Conservation (phyloP, 345 rosid genomes). For the Corymbia maculata region DNA sequence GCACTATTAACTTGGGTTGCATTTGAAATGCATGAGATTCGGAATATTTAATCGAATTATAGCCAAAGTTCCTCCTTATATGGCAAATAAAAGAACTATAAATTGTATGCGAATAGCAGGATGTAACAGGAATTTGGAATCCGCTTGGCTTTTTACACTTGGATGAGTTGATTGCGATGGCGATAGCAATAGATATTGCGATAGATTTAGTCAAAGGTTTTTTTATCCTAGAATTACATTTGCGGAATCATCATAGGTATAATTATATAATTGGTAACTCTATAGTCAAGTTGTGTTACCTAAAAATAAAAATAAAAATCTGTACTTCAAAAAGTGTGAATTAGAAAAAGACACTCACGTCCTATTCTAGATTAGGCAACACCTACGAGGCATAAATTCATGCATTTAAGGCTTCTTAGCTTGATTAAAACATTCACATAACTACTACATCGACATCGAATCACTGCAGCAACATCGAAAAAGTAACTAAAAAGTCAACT, state of each 20-base stretch:
- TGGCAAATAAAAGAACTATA: neutral
- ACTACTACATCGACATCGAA: neutral
- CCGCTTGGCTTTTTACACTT: neutral
- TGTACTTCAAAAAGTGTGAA: neutral
- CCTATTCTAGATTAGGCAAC: neutral
- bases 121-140: neutral
- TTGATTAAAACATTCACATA: neutral
- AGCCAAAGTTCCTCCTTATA: neutral
- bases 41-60: neutral
- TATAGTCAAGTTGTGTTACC: neutral
- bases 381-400: neutral
- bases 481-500: neutral
- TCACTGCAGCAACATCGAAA: neutral
- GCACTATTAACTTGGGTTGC: neutral
- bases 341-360: neutral
- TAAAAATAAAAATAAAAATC: neutral
- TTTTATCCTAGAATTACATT: neutral
- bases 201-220: neutral
- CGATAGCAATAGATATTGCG: neutral
- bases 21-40: neutral
- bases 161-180: neutral
- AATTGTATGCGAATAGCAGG: neutral
- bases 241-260: neutral
- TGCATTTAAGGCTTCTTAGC: neutral
- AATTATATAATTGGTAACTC: neutral